phyloP scores from a whole-genome alignment of 1,284 basidiomycete genomes.

The Pseudomicrostroma phylloplanum region DNA sequence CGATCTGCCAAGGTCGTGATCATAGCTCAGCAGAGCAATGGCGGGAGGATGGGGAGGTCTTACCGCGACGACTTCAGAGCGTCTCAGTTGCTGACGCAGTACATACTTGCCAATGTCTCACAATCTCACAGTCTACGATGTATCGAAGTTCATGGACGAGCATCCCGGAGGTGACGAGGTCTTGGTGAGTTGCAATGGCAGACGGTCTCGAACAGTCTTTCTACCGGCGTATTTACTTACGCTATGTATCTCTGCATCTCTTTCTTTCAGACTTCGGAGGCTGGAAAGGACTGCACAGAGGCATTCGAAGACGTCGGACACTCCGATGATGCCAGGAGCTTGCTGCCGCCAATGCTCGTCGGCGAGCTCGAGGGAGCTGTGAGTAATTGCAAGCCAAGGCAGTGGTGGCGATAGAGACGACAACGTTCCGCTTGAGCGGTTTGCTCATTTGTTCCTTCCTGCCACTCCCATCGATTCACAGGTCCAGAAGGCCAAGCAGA shows the following conservation, averaged over 20 bases:
- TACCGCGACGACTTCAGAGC: too few species aligned
- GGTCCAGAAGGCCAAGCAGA: conserved; percentile 10
- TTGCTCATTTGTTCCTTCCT: conserved; percentile 1
- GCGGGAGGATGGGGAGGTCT: too few species aligned
- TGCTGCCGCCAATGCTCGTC: conserved; percentile 61
- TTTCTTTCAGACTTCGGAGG: conserved; percentile 56
- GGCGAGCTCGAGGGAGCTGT: conserved; percentile 56
- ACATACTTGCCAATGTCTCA: too few species aligned
- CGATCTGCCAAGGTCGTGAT: too few species aligned
- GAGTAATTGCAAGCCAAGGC: background rate
- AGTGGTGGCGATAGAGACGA: background rate
- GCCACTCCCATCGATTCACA: background rate
- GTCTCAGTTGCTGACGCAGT: too few species aligned
- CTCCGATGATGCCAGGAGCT: conserved; percentile 91
- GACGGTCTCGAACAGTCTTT: background rate
- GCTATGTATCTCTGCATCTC: background rate
- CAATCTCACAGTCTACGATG: conserved; percentile 71
- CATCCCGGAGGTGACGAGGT: conserved; percentile 46
- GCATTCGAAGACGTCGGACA: conserved; percentile 99
- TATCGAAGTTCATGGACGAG: conserved; percentile 92
- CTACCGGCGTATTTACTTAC: background rate
- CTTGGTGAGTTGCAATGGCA: background rate
- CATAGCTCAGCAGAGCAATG: too few species aligned
- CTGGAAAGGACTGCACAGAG: conserved; percentile 90
- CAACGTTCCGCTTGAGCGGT: conserved; percentile 14